Conservation (phyloP, 306 rosid species). For the Cercis canadensis region DNA sequence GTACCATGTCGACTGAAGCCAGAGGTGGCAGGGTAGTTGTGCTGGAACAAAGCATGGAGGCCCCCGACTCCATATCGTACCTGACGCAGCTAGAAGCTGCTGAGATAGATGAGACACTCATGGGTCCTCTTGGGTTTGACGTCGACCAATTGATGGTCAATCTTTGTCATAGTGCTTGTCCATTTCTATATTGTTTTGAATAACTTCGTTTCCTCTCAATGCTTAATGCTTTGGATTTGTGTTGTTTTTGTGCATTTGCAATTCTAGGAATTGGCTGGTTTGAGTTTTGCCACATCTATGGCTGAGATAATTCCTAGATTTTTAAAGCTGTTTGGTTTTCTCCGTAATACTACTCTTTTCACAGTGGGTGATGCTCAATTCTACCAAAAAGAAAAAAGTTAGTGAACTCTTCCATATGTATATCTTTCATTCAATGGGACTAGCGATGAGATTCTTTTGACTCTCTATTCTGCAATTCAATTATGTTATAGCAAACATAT, state of each 20-base stretch:
- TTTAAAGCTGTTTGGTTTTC: not conserved
- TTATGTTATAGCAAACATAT: not conserved
- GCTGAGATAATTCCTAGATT: conserved; percentile 66
- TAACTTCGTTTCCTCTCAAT: not conserved
- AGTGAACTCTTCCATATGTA: too few species aligned
- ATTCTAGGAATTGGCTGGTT: conserved; percentile 92
- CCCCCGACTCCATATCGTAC: conserved; percentile 63
- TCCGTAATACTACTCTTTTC: too few species aligned
- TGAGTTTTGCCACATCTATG: conserved; percentile 85
- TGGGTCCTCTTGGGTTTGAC: conserved; percentile 95
- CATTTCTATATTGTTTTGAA: not conserved
- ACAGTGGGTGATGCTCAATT: too few species aligned
- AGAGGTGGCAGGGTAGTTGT: conserved; percentile 14
- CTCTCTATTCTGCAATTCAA: not conserved
- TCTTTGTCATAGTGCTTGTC: not conserved
- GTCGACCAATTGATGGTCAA: conserved; percentile 92
- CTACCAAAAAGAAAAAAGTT: too few species aligned
- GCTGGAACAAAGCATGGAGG: conserved; percentile 43
- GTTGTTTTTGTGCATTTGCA: not conserved
- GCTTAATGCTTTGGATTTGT: conserved; percentile 1
- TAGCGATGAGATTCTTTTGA: not conserved
- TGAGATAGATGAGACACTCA: conserved; percentile 86
- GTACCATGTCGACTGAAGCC: conserved; percentile 1
- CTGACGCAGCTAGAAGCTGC: conserved; percentile 84
- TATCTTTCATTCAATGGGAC: not conserved